Evolutionary conservation across 75 land plant species (phyloP), one percentile per base, ranked within the genome.

Genomic region (Azolla pinnata): DNA sequence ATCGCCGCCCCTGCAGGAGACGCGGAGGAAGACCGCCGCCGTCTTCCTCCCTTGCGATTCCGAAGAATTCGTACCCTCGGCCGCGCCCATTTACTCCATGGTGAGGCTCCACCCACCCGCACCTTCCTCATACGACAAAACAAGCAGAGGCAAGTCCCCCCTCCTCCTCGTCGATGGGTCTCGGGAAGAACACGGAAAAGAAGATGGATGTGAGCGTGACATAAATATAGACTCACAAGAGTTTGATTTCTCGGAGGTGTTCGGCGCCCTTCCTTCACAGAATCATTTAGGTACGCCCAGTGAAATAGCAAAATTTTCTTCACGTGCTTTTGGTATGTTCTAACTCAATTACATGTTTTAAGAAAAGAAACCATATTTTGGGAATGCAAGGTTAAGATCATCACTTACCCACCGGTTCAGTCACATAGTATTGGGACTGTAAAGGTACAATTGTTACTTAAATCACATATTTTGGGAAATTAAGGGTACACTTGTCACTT

Each of bases 161-260:
- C 21, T 23, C 14, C 14, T 46, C 49, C 49, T 46, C 49, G 2
- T 2, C 49, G 21, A 18, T 18, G 4, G n/a, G 49, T 18, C 21
- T 4, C 2, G 3, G 49, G 14, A 23, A 2, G 49, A 46, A 18
- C 23, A 17, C 49, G 49, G 2, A 18, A 3, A 2, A 18, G 49
- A 14, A 18, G 14, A 46, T 2, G 49, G n/a, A n/a, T n/a, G n/a
- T n/a, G n/a, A 46, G 4, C 17, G 23, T 14, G 4, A 18, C 21
- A 3, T 18, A 4, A 18, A 46, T 18, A 4, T 18, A 4, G 49
- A 46, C 3, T 14, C 49, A 2, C 10, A 18, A 18, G 89, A 85
- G 57, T 63, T 83, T 29, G 89, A 85, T 60, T 85, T 85, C 49
- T 67, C 83, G 12, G 89, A 85, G 33, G 86, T 85, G 1, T 85